phyloP scores from a whole-genome alignment of 129 eudicot genomes.

The Flaveria brownii region DNA sequence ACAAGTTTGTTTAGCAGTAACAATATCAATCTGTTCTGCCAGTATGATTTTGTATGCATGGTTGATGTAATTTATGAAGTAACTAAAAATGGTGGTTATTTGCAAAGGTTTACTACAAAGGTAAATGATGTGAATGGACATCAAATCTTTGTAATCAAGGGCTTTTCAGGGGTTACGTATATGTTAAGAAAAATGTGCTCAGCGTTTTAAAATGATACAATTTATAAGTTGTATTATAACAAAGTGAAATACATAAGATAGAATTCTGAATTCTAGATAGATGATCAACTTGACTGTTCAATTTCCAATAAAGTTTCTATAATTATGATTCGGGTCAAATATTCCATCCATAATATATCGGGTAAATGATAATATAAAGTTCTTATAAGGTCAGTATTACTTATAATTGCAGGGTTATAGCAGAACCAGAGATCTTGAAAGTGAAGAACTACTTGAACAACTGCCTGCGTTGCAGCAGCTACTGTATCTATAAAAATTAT shows the following conservation, averaged over 20 bases:
- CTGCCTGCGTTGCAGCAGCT: conserved; percentile 95
- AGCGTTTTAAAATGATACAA: not conserved
- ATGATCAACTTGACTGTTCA: not conserved
- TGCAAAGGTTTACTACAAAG: too few relatives aligned
- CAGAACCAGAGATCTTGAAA: conserved; percentile 81
- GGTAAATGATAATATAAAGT: not conserved
- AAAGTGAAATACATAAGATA: not conserved
- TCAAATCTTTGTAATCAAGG: not conserved
- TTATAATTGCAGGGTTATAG: conserved; percentile 69
- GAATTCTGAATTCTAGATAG: not conserved
- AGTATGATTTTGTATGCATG: not conserved
- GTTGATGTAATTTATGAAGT: not conserved
- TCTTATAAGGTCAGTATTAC: not conserved
- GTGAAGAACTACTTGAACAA: conserved; percentile 80
- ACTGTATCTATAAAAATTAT: conserved; percentile 52
- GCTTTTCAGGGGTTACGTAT: not conserved
- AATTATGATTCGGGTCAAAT: not conserved
- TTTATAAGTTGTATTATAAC: not conserved
- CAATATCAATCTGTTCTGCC: not conserved
- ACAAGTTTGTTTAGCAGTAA: not conserved
- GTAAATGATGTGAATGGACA: not conserved
- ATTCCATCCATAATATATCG: not conserved
- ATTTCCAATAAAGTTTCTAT: not conserved
- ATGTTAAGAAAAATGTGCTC: not conserved
- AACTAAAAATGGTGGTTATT: too few relatives aligned